Evolutionary conservation across 2,329 filamentous ascomycete species (phyloP), one percentile per base, ranked within the genome.

Genomic region (Colletotrichum tropicicola): DNA sequence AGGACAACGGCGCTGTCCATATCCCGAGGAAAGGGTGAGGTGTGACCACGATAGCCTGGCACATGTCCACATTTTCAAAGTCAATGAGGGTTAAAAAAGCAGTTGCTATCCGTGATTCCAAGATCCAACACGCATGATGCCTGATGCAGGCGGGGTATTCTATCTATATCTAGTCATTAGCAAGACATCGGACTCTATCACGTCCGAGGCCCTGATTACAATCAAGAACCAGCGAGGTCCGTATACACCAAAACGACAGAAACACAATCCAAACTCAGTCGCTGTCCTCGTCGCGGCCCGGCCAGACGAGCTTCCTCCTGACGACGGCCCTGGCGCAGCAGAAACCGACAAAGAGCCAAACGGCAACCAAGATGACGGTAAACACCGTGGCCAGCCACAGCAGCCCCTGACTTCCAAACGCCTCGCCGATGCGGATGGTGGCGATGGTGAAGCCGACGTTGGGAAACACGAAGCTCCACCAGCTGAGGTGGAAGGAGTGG

Each of bases 391-490:
- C 80, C 15, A 87, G 74, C 13, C 81, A 79, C 69, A 80, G 68
- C 39, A 88, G 75, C 0, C 77, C 82, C 4, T 78, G 58, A 65
- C 83, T 87, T 2, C 78, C 71, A 30, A 87, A 76, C 2, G 75
- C 78, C 15, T 79, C 78, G 0, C 82, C 85, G 43, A 86, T 77
- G 27, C 84, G 79, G 32, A 87, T 85, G 1, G 82, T 83, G 3
- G 85, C 85, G 25, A 88, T 74, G 0, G 83, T 84, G 25, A 88
- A 80, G 0, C 86, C 86, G 1, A 82, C 85, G 56, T 88, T 88
- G 9, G 86, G 86, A 68, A 88, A 89, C 10, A 89, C 81, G 73
- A 88, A 87, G 6, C 87, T 86, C 82, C 86, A 89, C 88, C 87
- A 91, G 56, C 77, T 81, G 30, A 82, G 72, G 62, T 78, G 79